Percentiles rank a stretch among this genome's conserved stretches.
Evolutionary conservation across 768 basidiomycete genomes (phyloP).

Genomic region (Crassisporium funariophilum): DNA sequence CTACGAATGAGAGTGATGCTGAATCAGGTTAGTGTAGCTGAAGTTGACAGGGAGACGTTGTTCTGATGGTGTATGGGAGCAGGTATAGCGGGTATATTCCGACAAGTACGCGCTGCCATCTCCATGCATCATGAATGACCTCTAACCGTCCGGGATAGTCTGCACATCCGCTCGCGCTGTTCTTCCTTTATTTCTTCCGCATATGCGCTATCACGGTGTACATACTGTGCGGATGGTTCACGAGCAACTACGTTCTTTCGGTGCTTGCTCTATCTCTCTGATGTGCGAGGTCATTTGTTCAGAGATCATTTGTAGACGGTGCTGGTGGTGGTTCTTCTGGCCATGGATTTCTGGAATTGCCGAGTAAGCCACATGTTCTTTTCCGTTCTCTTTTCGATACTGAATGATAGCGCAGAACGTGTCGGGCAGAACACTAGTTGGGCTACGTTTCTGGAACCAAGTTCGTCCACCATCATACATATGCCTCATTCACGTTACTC

Average conservation of each 20-base stretch:
- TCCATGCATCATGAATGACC: neutral
- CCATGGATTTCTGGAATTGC: slow-evolving; percentile 99
- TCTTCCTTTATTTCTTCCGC: slow-evolving; percentile 89
- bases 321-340: slow-evolving; percentile 86
- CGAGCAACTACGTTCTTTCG: slow-evolving; percentile 89
- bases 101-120: slow-evolving; percentile 54
- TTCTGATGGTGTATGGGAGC: neutral
- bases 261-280: slow-evolving; percentile 48
- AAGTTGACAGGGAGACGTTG: neutral
- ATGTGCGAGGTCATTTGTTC: neutral
- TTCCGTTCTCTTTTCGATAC: neutral
- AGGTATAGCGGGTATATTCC: slow-evolving; percentile 78
- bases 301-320: slow-evolving; percentile 58
- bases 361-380: slow-evolving; percentile 51
- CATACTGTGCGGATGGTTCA: slow-evolving; percentile 89
- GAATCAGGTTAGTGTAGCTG: slow-evolving; percentile 65
- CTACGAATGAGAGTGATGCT: slow-evolving; percentile 63
- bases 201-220: slow-evolving; percentile 89
- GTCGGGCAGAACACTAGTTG: slow-evolving; percentile 89
- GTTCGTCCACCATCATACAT: slow-evolving; percentile 32
- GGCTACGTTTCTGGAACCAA: slow-evolving; percentile 98
- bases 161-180: slow-evolving; percentile 79
- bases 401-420: slow-evolving; percentile 65
- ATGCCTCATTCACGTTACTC: neutral
- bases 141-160: slow-evolving; percentile 49